Percentiles rank a stretch among this genome's conserved stretches.
Evolutionary conservation across 495 filamentous ascomycete genomes (phyloP).

Genomic region (Neurospora tetrasperma): DNA sequence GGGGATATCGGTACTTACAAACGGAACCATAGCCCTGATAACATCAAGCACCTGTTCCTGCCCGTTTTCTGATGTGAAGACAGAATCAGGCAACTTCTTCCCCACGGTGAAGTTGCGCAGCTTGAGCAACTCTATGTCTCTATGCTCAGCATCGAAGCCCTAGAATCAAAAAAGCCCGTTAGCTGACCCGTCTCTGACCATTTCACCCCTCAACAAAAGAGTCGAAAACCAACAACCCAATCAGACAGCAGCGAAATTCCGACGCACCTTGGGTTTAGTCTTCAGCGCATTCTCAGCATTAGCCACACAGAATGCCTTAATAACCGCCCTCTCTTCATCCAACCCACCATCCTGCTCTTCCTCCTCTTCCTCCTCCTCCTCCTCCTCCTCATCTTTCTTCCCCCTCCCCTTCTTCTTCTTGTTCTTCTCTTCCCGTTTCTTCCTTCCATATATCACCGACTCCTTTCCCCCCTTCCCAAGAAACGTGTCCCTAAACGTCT

Average conservation of each 20-base stretch:
- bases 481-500: slow-evolving; percentile 50
- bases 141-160: slow-evolving; percentile 65
- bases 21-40: slow-evolving; percentile 47
- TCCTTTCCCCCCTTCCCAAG: slow-evolving; percentile 35
- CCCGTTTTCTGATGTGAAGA: slow-evolving; percentile 39
- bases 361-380: neutral
- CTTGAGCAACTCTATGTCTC: slow-evolving; percentile 7
- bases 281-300: slow-evolving; percentile 70
- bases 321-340: slow-evolving; percentile 15
- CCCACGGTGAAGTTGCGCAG: slow-evolving; percentile 65
- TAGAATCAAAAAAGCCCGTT: slow-evolving; percentile 17
- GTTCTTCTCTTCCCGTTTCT: no score
- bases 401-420: neutral
- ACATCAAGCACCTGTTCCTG: slow-evolving; percentile 20
- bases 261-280: slow-evolving; percentile 70
- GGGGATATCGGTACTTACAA: slow-evolving; percentile 39
- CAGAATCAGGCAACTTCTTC: slow-evolving; percentile 47
- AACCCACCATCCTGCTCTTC: neutral
- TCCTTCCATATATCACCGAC: no score
- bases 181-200: neutral
- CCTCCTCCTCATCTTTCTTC: neutral
- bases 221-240: neutral
- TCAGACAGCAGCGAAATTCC: neutral
- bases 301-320: slow-evolving; percentile 55
- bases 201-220: neutral